phyloP scores from a whole-genome alignment of 148 eudicot species.

The Vaccinium darrowii region DNA sequence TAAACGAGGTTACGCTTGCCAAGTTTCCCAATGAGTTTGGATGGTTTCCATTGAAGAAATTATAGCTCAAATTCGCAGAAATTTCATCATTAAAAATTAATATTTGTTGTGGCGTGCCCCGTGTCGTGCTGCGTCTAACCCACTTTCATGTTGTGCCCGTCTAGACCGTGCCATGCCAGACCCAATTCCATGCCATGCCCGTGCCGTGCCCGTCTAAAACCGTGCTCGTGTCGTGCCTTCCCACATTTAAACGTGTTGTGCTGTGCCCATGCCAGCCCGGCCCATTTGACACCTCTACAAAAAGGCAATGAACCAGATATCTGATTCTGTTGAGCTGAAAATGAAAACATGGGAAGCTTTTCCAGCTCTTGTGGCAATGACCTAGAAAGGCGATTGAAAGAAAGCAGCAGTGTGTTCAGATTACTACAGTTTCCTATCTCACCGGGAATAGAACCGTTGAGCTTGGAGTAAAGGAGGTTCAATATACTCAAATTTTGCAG shows the following conservation, averaged over 20 bases:
- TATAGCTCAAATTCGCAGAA: constrained; percentile 37
- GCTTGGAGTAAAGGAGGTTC: constrained; percentile 39
- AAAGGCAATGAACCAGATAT: constrained; percentile 35
- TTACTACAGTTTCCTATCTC: constrained; percentile 45
- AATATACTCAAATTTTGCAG: constrained; percentile 38
- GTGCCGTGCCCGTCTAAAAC: too few species aligned
- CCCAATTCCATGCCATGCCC: too few species aligned
- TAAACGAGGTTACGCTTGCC: constrained; percentile 14
- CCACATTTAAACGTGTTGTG: too few species aligned
- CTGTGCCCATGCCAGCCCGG: too few species aligned
- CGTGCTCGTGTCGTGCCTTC: too few species aligned
- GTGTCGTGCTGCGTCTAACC: too few species aligned
- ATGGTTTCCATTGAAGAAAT: constrained; percentile 30
- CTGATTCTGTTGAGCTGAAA: constrained; percentile 43
- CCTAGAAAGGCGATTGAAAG: constrained; percentile 49
- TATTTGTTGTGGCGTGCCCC: too few species aligned
- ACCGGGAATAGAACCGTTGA: constrained; percentile 46
- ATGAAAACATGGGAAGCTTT: constrained; percentile 30
- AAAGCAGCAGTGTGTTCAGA: constrained; percentile 40
- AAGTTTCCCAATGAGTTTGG: constrained; percentile 42
- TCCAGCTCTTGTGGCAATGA: constrained; percentile 38
- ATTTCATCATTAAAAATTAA: too few species aligned
- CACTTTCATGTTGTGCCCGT: too few species aligned
- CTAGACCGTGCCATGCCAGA: too few species aligned
- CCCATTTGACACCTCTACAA: too few species aligned